Evolutionary conservation across 2,329 filamentous ascomycete species (phyloP).

Genomic region (Fusarium subtropicale): DNA sequence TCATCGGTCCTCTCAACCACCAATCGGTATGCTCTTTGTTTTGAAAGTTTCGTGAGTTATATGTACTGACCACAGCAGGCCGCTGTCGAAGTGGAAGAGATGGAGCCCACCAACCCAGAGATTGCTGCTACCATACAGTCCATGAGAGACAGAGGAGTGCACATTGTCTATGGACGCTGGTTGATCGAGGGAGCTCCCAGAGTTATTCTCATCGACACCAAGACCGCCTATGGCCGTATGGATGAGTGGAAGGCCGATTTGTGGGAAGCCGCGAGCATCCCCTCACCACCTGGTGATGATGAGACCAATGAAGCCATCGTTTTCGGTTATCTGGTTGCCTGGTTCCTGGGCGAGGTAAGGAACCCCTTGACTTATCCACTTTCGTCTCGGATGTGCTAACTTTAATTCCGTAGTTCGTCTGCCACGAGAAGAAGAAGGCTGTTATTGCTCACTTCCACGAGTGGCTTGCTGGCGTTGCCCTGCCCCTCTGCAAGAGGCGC

Average conservation of each 20-base stretch:
- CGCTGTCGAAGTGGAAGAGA: slow-evolving; percentile 95
- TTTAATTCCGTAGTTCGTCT: slow-evolving; percentile 76
- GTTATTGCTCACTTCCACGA: slow-evolving; percentile 99
- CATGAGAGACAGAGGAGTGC: slow-evolving; percentile 92
- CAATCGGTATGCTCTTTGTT: slow-evolving; percentile 73
- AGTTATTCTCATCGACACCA: slow-evolving; percentile 93
- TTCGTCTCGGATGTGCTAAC: slow-evolving; percentile 26
- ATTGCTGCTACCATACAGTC: slow-evolving; percentile 85
- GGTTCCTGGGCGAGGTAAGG: slow-evolving; percentile 95
- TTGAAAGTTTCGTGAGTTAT: background rate
- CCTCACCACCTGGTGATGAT: slow-evolving; percentile 89
- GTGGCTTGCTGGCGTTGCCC: slow-evolving; percentile 94
- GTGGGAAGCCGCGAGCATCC: slow-evolving; percentile 93
- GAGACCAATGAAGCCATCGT: slow-evolving; percentile 98
- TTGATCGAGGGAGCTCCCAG: slow-evolving; percentile 95
- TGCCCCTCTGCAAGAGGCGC: slow-evolving; percentile 91
- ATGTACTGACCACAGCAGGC: slow-evolving; percentile 66
- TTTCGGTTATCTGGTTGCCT: slow-evolving; percentile 96
- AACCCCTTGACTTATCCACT: slow-evolving; percentile 3
- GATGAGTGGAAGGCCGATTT: slow-evolving; percentile 98
- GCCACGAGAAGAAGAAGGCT: slow-evolving; percentile 89
- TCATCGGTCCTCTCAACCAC: slow-evolving; percentile 94
- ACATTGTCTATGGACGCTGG: slow-evolving; percentile 94
- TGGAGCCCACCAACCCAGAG: slow-evolving; percentile 84
- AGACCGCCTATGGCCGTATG: slow-evolving; percentile 89